Conservation (phyloP, 2,329 filamentous ascomycete species). For the Sclerotinia spermophila region DNA sequence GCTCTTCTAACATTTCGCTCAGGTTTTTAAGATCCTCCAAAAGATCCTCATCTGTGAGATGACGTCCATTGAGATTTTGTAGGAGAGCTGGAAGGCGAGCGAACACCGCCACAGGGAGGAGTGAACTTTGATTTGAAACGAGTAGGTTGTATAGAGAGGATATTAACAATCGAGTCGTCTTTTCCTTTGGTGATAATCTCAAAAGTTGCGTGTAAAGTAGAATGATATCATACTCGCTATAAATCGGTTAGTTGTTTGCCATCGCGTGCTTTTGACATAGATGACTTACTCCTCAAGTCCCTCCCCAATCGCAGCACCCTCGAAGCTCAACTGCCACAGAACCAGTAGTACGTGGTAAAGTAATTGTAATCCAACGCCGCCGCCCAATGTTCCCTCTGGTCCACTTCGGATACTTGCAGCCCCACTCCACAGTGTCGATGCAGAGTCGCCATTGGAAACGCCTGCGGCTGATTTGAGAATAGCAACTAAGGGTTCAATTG, state of each 20-base stretch:
- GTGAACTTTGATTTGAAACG: slow-evolving; percentile 61
- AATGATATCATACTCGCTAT: slow-evolving; percentile 87
- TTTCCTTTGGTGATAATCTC: slow-evolving; percentile 92
- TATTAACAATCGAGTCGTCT: slow-evolving; percentile 87
- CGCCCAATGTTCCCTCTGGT: slow-evolving; percentile 62
- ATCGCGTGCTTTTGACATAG: not conserved
- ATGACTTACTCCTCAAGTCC: slow-evolving; percentile 78
- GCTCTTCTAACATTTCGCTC: slow-evolving; percentile 62
- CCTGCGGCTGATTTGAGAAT: slow-evolving; percentile 77
- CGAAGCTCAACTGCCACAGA: slow-evolving; percentile 95
- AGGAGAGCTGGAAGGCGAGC: slow-evolving; percentile 72
- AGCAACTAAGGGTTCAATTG: slow-evolving; percentile 73
- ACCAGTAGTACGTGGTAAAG: slow-evolving; percentile 92
- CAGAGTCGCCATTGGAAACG: slow-evolving; percentile 62
- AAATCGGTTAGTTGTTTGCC: slow-evolving; percentile 32
- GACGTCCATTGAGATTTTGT: slow-evolving; percentile 58
- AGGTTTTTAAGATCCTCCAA: slow-evolving; percentile 59
- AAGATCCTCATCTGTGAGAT: slow-evolving; percentile 62
- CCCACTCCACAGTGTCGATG: slow-evolving; percentile 60
- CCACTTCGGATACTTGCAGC: slow-evolving; percentile 53
- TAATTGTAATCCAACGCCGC: slow-evolving; percentile 85
- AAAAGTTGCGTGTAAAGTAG: slow-evolving; percentile 89
- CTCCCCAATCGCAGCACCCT: slow-evolving; percentile 67
- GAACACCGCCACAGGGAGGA: slow-evolving; percentile 81
- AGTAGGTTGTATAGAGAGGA: slow-evolving; percentile 89